These are phyloP conservation scores for Ustilago trichophora DNA, from an alignment of 1,284 basidiomycete genomes.

Conservation along the genomic window DNA sequence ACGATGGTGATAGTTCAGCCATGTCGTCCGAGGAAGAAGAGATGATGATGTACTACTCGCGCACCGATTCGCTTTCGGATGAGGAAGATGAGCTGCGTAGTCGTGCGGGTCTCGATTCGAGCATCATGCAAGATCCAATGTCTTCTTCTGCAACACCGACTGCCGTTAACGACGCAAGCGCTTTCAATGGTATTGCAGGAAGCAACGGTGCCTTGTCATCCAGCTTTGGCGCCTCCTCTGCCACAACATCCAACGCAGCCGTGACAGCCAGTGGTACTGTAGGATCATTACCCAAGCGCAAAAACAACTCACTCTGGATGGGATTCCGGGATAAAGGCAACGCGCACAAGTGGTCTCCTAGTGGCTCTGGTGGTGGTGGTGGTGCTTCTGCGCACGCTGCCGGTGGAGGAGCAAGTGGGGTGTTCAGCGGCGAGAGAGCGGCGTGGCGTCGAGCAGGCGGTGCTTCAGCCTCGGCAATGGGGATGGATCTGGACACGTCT, in stretches of 20 bases:
- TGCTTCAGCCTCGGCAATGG: not conserved
- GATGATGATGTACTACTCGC: conserved; percentile 45
- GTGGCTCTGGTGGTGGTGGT: too few species aligned
- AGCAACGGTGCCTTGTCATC: not conserved
- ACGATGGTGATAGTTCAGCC: conserved; percentile 33
- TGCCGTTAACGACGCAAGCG: not conserved
- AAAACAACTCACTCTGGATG: conserved; percentile 45
- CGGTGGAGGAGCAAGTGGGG: conserved; percentile 5
- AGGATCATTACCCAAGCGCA: conserved; percentile 33
- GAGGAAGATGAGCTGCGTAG: conserved; percentile 25
- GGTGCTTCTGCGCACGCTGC: not conserved
- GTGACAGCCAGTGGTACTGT: not conserved
- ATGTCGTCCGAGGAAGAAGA: conserved; percentile 34
- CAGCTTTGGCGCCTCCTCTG: conserved; percentile 3
- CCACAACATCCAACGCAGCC: not conserved
- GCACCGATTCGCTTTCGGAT: conserved; percentile 28
- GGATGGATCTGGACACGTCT: conserved; percentile 39
- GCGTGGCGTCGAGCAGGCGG: conserved; percentile 25
- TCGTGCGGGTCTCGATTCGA: not conserved
- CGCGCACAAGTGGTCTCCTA: conserved; percentile 39
- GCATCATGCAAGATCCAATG: conserved; percentile 5
- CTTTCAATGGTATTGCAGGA: too few species aligned
- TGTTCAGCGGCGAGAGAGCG: conserved; percentile 15
- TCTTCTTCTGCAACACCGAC: not conserved
- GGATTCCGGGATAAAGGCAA: conserved; percentile 41